Evolutionary conservation across 306 rosid genomes (phyloP), one percentile per base, ranked within the genome.

Genomic region (Pueraria montana): DNA sequence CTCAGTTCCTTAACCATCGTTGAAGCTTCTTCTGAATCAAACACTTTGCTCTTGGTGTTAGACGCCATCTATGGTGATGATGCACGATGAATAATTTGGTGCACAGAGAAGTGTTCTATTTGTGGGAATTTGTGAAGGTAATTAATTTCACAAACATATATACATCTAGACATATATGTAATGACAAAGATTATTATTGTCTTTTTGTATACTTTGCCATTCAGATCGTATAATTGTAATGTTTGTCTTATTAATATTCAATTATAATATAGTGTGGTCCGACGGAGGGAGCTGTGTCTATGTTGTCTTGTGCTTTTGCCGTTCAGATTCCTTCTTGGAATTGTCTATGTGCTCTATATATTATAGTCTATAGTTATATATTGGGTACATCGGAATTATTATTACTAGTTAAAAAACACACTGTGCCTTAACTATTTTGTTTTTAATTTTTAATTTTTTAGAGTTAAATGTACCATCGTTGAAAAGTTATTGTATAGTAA

Each of bases 21-120:
- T 38, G 79, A 69, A 46, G 89, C 92, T 32, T 70, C 90, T 66
- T 85, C 86, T 27, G 87, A 66, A 73, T 82, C 87, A 20, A 87
- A 88, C 69, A 64, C 84, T 17, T 56, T 56, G 38, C 16, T 59
- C 8, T 23, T 67, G 12, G 10, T 50, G 43, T 27, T 70, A 11
- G 53, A 76, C 13, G 66, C 74, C 91, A 78, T 84, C 74, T 2
- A 52, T 45, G 27, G 2, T 21, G 53, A 52, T 65, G 53, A 52
- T 65, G 26, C 18, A 16, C 11, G 11, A 69, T 24, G 38, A 38
- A 40, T n/a, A 53, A 56, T 26, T 36, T 30, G 36, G 26, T 13
- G 12, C 56, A 63, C 55, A 38, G 11, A 48, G 6, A 73, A 73
- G 2, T 74, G 24, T 65, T 50, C 66, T 63, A n/a, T 38, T 7